Percentiles rank a stretch among this genome's conserved stretches.
phyloP scores from a whole-genome alignment of 768 basidiomycete species.

The Russula sp. region DNA sequence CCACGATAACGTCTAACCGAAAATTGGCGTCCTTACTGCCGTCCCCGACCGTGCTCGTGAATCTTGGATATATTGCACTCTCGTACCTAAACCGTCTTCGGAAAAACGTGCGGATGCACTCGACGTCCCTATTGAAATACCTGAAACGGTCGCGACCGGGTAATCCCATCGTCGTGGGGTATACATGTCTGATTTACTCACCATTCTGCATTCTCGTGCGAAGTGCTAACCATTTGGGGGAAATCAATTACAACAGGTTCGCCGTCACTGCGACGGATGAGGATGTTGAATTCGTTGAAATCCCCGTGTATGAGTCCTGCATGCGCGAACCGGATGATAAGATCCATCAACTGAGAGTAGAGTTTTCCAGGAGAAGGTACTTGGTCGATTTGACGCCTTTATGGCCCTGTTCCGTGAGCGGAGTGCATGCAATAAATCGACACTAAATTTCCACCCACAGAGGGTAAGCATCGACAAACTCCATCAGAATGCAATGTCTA shows the following conservation, averaged over 20 bases:
- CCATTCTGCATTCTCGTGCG: slow-evolving; percentile 96
- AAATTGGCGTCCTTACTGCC: slow-evolving; percentile 41
- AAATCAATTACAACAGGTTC: slow-evolving; percentile 95
- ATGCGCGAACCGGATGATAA: slow-evolving; percentile 90
- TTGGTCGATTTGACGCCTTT: slow-evolving; percentile 79
- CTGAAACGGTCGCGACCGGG: slow-evolving; percentile 34
- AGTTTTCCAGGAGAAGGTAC: slow-evolving; percentile 82
- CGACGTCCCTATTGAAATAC: slow-evolving; percentile 99
- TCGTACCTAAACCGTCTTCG: slow-evolving; percentile 87
- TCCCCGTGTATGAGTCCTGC: slow-evolving; percentile 98
- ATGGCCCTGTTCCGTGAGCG: neutral
- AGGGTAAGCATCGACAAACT: slow-evolving; percentile 89
- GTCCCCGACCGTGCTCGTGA: slow-evolving; percentile 55
- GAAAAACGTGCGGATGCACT: slow-evolving; percentile 94
- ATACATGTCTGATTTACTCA: slow-evolving; percentile 31
- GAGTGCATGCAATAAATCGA: neutral
- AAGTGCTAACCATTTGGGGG: slow-evolving; percentile 98
- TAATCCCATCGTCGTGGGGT: neutral
- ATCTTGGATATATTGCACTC: slow-evolving; percentile 80
- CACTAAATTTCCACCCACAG: slow-evolving; percentile 48
- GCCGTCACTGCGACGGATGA: slow-evolving; percentile 68
- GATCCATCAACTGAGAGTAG: slow-evolving; percentile 89
- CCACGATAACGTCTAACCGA: slow-evolving; percentile 82
- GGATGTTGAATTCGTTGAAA: slow-evolving; percentile 98
- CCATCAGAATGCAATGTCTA: slow-evolving; percentile 94